A percentile compares a stretch with the other conserved stretches of the same genome.
Evolutionary conservation across 2,329 filamentous ascomycete species (phyloP).

Genomic region (Chrysoporthe deuterocubensis): DNA sequence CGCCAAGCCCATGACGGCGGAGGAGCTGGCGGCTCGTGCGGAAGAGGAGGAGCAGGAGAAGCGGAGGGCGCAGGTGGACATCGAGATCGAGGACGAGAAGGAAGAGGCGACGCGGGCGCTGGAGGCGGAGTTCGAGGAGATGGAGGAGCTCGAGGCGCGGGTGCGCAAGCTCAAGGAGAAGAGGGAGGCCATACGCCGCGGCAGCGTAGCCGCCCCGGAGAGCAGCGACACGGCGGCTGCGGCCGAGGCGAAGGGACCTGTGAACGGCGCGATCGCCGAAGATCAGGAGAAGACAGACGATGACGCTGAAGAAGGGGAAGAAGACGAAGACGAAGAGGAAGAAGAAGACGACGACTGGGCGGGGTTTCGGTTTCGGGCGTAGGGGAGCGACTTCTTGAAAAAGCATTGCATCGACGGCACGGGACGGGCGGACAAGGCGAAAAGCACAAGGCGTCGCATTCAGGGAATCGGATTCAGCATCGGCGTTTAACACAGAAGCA

Average conservation of each 20-base stretch:
- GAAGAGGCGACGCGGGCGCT: conserved; percentile 76
- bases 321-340: conserved; percentile 48
- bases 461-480: not conserved
- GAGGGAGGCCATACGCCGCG: conserved; percentile 66
- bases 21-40: conserved; percentile 59
- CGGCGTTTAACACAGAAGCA: conserved; percentile 8
- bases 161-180: conserved; percentile 71
- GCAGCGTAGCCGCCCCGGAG: conserved; percentile 34
- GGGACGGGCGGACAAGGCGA: not conserved
- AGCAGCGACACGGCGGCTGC: not conserved
- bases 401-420: conserved; percentile 8
- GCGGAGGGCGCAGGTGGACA: conserved; percentile 59
- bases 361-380: conserved; percentile 56
- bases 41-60: conserved; percentile 55
- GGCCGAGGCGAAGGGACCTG: conserved; percentile 9
- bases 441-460: not conserved
- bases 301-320: conserved; percentile 46
- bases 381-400: not conserved
- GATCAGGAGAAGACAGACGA: conserved; percentile 36
- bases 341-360: conserved; percentile 62
- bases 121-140: conserved; percentile 80
- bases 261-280: conserved; percentile 29
- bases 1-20: conserved; percentile 68
- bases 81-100: conserved; percentile 65
- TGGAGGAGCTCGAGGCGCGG: conserved; percentile 76